Base-by-base conservation (phyloP, 306 rosid species). In the Vigna mungo region DNA sequence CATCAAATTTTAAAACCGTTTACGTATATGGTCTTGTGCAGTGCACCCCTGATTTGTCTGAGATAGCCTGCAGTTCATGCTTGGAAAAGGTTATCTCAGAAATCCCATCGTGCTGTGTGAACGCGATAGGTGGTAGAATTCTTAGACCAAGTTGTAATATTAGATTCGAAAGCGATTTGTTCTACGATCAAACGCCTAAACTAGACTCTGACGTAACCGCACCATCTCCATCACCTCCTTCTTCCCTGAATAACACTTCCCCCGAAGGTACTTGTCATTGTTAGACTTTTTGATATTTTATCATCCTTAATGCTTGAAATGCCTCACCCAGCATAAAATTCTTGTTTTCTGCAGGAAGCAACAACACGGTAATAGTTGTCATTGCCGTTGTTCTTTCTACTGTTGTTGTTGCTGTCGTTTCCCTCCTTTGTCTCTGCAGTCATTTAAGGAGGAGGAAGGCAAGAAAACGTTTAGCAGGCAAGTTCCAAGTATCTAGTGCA, bases 41-140 rank as follows among this genome's bases (percentile, higher is more conserved):
- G 80, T 85, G 90, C 78, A 43, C 69, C 0, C 87, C 82, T n/a
- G 85, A 87, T 64, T 53, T 87, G 37, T 43, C 76, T 1, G 3
- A 9, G 21, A 4, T 0, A 30, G 56, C 77, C 0, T 87, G 90
- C 71, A 14, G 2, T 1, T 2, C 8, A 2, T 87, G 90, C 74
- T 64, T 82, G 39, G 51, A 0, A 10, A 1, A 1, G 0, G 69
- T 78, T 6, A 8, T 77, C 23, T 1, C 1, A 1, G 2, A 18
- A 0, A 48, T 84, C 1, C 48, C 44, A 9, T 0, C 0, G 0
- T 77, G 75, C 53, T 82, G 66, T 32, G 4, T 0, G 0, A 25
- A 37, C 10, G 70, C 0, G 68, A 61, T 2, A 9, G 66, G 66
- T 5, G 66, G 5, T 2, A 27, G 66, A 59, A 18, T 27, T 30